These are phyloP conservation scores for Ocimum tenuiflorum DNA, from an alignment of 257 asterid species.

Conservation along the genomic window DNA sequence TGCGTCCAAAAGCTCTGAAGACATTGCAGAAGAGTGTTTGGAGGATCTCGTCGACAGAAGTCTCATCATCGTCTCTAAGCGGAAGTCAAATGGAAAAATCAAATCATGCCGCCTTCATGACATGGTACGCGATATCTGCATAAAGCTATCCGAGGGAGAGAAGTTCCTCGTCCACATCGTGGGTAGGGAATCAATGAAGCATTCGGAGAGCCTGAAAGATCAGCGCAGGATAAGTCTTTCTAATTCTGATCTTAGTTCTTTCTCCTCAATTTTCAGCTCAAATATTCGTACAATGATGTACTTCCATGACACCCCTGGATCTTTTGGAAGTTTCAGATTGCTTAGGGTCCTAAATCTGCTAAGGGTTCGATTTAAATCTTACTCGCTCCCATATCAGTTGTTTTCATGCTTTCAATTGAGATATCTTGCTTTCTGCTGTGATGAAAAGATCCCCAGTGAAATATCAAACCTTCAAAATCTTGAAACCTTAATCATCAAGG, in stretches of 20 bases:
- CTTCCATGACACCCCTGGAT: background rate
- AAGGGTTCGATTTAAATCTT: background rate
- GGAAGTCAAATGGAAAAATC: constrained; percentile 4
- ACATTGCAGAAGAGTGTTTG: constrained; percentile 4
- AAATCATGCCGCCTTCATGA: constrained; percentile 5
- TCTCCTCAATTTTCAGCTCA: background rate
- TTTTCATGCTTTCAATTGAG: constrained; percentile 10
- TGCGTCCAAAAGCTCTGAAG: background rate
- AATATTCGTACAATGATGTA: background rate
- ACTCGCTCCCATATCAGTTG: background rate
- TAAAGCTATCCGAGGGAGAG: background rate
- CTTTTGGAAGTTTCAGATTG: background rate
- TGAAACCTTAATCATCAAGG: background rate
- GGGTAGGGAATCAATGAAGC: background rate
- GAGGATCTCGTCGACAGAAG: constrained; percentile 3
- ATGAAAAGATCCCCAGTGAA: background rate
- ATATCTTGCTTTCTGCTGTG: background rate
- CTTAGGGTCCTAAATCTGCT: background rate
- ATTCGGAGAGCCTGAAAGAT: background rate
- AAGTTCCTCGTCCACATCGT: background rate
- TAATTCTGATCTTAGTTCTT: background rate
- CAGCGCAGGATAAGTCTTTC: background rate
- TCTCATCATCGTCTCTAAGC: background rate
- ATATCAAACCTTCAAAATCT: constrained; percentile 7
- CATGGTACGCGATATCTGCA: constrained; percentile 10